Evolutionary conservation across 2,329 filamentous ascomycete species (phyloP), one percentile per base, ranked within the genome.

Genomic region (Trichoderma asperellum): DNA sequence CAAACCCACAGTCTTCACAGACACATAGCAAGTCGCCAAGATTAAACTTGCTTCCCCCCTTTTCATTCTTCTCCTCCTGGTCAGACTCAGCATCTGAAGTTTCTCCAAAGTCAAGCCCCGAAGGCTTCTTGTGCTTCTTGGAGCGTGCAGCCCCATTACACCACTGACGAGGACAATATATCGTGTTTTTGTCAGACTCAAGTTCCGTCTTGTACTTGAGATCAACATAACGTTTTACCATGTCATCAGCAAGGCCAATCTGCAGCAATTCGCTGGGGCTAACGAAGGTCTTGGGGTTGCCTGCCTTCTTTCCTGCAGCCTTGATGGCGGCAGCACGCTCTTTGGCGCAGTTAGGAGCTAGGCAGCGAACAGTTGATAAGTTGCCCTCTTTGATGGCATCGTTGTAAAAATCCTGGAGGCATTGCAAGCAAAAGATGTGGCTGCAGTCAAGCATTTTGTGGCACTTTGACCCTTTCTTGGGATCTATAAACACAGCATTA

Each of bases 121-220:
- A 79, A 5, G 90, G 91, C 76, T 92, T 93, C 70, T 86, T 89
- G 79, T 92, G 89, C 74, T 87, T 89, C 76, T 90, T 92, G 27
- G 91, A 93, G 57, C 89, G 88, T 32, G 94, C 94, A 2, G 94
- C 92, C 6, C 93, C 94, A 79, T 96, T 92, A 78, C 96, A 99
- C 93, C 94, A 97, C 68, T 89, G 86, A 10, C 96, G 88, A 0
- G 96, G 96, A 76, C 96, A 99, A 78, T 97, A 98, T 40, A 97
- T 87, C 0, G 94, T 97, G 70, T 90, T 91, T 76, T 94, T 96
- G 80, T 98, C 94, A 0, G 93, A 90, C 79, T 98, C 96, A 2
- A 98, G 87, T 77, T 93, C 92, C 73, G 92, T 92, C 82, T 98
- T 98, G 76, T 97, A 92, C 81, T 96, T 97, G 71, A 98, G 85